These are phyloP conservation scores for Saitozyma sp. DNA, from an alignment of 768 basidiomycete species.

Conservation along the genomic window DNA sequence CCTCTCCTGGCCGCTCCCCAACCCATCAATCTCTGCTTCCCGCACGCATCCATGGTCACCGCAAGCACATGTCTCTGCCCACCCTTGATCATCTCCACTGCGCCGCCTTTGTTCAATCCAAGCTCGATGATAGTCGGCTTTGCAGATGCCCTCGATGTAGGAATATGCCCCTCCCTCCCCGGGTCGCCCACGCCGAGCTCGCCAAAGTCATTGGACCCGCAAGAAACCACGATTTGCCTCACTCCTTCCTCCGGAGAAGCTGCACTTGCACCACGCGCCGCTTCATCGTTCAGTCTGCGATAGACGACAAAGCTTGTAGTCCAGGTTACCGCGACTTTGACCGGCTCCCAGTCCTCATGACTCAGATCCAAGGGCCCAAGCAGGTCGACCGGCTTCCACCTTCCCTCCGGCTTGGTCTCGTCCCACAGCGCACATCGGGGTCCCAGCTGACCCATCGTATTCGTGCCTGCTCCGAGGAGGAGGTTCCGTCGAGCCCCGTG, in stretches of 20 bases:
- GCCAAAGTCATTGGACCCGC: conserved; percentile 84
- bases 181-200: conserved; percentile 62
- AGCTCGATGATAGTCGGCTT: conserved; percentile 34
- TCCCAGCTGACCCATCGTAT: conserved; percentile 71
- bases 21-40: conserved; percentile 58
- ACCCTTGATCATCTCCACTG: conserved; percentile 59
- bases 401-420: conserved; percentile 55
- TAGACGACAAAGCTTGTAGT: conserved; percentile 78
- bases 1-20: conserved; percentile 87
- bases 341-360: conserved; percentile 55
- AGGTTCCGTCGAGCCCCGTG: neutral
- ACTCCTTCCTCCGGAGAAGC: conserved; percentile 53
- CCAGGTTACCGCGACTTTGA: conserved; percentile 70
- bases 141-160: conserved; percentile 13
- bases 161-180: conserved; percentile 4
- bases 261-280: neutral
- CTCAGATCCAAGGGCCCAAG: conserved; percentile 6
- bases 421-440: conserved; percentile 45
- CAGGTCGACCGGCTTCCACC: conserved; percentile 47
- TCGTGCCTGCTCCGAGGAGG: conserved; percentile 77
- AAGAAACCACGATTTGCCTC: conserved; percentile 60
- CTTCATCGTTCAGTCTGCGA: conserved; percentile 33
- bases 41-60: conserved; percentile 41
- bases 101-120: conserved; percentile 25
- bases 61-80: conserved; percentile 74